Evolutionary conservation across 495 filamentous ascomycete species (phyloP), one percentile per base, ranked within the genome.

Genomic region (Penicillium parvum): DNA sequence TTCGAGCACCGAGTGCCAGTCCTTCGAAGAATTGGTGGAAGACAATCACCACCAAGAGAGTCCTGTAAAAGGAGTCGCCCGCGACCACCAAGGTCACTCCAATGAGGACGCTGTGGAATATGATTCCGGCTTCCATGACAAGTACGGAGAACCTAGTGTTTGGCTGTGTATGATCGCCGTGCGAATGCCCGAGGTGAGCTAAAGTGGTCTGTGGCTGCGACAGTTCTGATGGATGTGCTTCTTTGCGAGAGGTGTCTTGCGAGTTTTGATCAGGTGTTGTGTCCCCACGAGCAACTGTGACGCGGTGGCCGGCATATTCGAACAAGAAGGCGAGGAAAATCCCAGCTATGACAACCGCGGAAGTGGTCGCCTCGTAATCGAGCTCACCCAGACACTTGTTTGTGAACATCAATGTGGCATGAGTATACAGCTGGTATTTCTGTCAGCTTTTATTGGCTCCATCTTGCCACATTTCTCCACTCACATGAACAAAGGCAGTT

Each of bases 11-110:
- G 2, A 89, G 75, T 5, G 85, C 85, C 4, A 89, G 68, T 15
- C 85, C 85, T 61, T 89, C 85, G 34, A 67, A 65, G 39, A 54
- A 63, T 57, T 87, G 85, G 50, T 90, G 85, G 55, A 90, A 88
- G 15, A 77, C 65, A 40, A 90, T 88, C 14, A 85, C 85, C 18
- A 86, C 69, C 2, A 90, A 64, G 35, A 90, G 80, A 1, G 87
- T 82, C 44, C 78, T 72, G 56, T 89, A 90, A 22, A 66, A 66
- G 7, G 60, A 65, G 55, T 67, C 61, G 5, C 64, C 61, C 3
- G 64, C 64, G 4, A 67, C 64, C 7, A 67, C 64, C 3, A 67
- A 52, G 0, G 64, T 67, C 4, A 67, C 32, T 7, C 64, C 64
- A 33, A 67, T 65, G 21, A 66, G 53, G 14, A 86, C 72, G 2